Base-by-base conservation (phyloP, 2,329 filamentous ascomycete species). In the Hymenoscyphus linearis region DNA sequence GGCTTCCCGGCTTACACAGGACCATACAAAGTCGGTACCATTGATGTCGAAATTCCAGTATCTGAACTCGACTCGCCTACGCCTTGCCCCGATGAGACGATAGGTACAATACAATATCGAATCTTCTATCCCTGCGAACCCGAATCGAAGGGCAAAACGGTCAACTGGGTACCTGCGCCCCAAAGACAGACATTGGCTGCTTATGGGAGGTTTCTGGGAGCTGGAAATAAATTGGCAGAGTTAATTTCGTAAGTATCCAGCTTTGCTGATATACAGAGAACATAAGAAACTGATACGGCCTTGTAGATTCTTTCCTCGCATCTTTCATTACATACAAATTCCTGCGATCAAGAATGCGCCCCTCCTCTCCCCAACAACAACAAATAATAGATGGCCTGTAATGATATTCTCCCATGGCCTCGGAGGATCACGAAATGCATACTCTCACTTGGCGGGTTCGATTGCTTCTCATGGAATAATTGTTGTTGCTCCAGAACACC, bases 381-480 rank as follows among this genome's bases (percentile, higher is more conserved):
- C 77, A 3, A 75, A 77, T 62, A 76, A 79, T 60, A 78, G 85
- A 76, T 95, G 90, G 88, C 91, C 91, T 0, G 88, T 91, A 0
- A 86, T 91, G 78, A 79, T 96, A 64, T 96, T 96, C 75, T 95
- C 90, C 1, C 91, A 96, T 71, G 91, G 91, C 0, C 79, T 96
- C 1, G 91, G 89, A 40, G 91, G 91, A 40, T 87, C 85, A 62
- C 83, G 90, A 66, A 95, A 95, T 69, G 85, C 90, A 12, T 96
- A 96, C 76, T 93, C 90, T n/a, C 88, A 93, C 70, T 77, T 96
- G 26, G 87, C 83, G 18, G 89, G 89, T 16, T 90, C 89, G 0
- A 76, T 96, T 31, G 89, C 91, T 4, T 91, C 89, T 22, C 87
- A 95, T 69, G 91, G 91, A 47, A 80, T 93, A 25, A 85, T 95